These are phyloP conservation scores for Russula vinacea DNA, from an alignment of 768 basidiomycete species.

Conservation along the genomic window DNA sequence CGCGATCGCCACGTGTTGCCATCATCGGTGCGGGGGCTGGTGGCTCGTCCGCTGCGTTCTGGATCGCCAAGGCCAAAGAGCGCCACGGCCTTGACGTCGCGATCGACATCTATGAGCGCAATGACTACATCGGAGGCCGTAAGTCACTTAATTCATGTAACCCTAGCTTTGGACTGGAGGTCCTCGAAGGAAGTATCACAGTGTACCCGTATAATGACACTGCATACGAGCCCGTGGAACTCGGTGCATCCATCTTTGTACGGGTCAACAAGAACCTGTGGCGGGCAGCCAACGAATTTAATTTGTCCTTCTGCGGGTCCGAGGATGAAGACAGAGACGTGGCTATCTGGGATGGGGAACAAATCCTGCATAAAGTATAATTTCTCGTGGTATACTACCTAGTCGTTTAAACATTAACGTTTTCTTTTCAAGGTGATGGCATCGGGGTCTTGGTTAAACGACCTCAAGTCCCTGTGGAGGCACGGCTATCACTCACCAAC, in stretches of 20 bases:
- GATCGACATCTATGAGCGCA: slow-evolving; percentile 81
- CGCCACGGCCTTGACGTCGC: slow-evolving; percentile 66
- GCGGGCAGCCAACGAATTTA: slow-evolving; percentile 80
- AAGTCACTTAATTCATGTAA: slow-evolving; percentile 39
- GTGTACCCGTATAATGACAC: slow-evolving; percentile 70
- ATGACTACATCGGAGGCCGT: slow-evolving; percentile 80
- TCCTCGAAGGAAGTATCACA: slow-evolving; percentile 65
- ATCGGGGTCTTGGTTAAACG: slow-evolving; percentile 16
- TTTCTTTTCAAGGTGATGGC: not conserved
- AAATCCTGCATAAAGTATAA: slow-evolving; percentile 63
- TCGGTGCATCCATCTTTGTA: slow-evolving; percentile 87
- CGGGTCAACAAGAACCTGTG: slow-evolving; percentile 64
- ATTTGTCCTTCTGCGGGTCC: slow-evolving; percentile 53
- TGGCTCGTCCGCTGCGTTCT: slow-evolving; percentile 79
- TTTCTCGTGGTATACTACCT: not conserved
- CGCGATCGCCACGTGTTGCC: slow-evolving; percentile 51
- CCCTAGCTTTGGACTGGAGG: slow-evolving; percentile 9
- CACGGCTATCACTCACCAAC: slow-evolving; percentile 24
- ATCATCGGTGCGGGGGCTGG: slow-evolving; percentile 90
- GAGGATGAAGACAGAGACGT: slow-evolving; percentile 49
- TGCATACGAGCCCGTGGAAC: slow-evolving; percentile 61
- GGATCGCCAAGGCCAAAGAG: slow-evolving; percentile 77
- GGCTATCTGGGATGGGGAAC: slow-evolving; percentile 82
- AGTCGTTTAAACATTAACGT: not conserved
- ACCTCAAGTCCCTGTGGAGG: slow-evolving; percentile 19